Evolutionary conservation across 371 early-diverging fungal genomes (phyloP), one percentile per base, ranked within the genome.

Genomic region (Phascolomyces articulosus): DNA sequence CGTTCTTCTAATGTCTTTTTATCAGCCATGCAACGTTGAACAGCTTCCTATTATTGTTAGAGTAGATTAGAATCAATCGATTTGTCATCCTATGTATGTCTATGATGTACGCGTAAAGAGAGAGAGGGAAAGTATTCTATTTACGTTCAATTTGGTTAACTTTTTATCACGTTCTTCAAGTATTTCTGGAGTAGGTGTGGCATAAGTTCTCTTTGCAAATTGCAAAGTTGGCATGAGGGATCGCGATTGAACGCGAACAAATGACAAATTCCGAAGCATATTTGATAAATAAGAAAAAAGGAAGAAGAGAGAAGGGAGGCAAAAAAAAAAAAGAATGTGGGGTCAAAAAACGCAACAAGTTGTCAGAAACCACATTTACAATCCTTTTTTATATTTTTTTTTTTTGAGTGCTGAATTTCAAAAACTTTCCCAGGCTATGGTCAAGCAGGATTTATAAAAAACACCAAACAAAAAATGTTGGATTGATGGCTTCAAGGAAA

Each of bases 21-120:
- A 55, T 98, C 99, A 27, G 98, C 98, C 38, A 98, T 86, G 40
- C 92, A 88, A 64, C 96, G 93, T 64, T 95, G 84, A 63, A 92
- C 90, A 47, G 82, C 79, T 65, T 90, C 87, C 91, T 92, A 65
- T 18, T 40, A 40, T 16, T 49, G n/a, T n/a, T n/a, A n/a, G n/a
- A n/a, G n/a, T n/a, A n/a, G n/a, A n/a, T n/a, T n/a, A n/a, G n/a
- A n/a, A n/a, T n/a, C n/a, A n/a, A n/a, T n/a, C n/a, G n/a, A n/a
- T n/a, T n/a, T n/a, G n/a, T 53, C 47, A 47, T 20, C 47, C 47
- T 4, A 11, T 47, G 20, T 47, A n/a, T 47, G 20, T n/a, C 4
- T 47, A 47, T 47, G 6, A 34, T 34, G 2, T 34, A 34, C 11
- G 6, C 11, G 6, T 9, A 34, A 34, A 6, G 11, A 34, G 34